These are phyloP conservation scores for Pseudogymnoascus sp. DNA, from an alignment of 2,329 filamentous ascomycete genomes.

Conservation along the genomic window DNA sequence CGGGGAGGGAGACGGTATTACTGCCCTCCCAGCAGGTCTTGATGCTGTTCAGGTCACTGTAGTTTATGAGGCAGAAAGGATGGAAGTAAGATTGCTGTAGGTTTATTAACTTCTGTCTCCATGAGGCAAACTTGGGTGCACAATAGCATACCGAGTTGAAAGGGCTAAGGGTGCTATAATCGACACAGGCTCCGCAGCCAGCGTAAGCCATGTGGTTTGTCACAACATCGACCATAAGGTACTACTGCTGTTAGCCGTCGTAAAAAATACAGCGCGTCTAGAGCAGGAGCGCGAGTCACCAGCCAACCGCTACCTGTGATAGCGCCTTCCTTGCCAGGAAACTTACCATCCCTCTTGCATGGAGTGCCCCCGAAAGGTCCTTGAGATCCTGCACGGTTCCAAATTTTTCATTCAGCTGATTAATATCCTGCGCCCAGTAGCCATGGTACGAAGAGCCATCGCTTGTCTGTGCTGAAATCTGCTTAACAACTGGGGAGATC, in stretches of 20 bases:
- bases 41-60: slow-evolving; percentile 25
- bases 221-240: slow-evolving; percentile 44
- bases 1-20: slow-evolving; percentile 33
- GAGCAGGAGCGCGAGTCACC: too few species aligned
- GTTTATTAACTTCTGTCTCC: background rate
- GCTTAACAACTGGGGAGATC: slow-evolving; percentile 35
- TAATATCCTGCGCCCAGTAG: slow-evolving; percentile 41
- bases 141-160: slow-evolving; percentile 13
- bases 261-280: too few species aligned
- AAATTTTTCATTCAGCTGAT: slow-evolving; percentile 39
- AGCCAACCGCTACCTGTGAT: too few species aligned
- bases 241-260: slow-evolving; percentile 18
- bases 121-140: background rate
- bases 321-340: background rate
- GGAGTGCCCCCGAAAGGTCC: slow-evolving; percentile 36
- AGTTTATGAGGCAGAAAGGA: slow-evolving; percentile 22
- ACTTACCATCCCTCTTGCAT: slow-evolving; percentile 33
- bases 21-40: slow-evolving; percentile 40
- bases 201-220: slow-evolving; percentile 37
- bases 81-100: slow-evolving; percentile 19
- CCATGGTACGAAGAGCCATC: slow-evolving; percentile 39
- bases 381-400: slow-evolving; percentile 39
- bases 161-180: slow-evolving; percentile 17
- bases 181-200: slow-evolving; percentile 12
- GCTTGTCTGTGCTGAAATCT: slow-evolving; percentile 31